Conservation (phyloP, 2,329 filamentous ascomycete species). For the Graphilbum ipis-grandicollis region DNA sequence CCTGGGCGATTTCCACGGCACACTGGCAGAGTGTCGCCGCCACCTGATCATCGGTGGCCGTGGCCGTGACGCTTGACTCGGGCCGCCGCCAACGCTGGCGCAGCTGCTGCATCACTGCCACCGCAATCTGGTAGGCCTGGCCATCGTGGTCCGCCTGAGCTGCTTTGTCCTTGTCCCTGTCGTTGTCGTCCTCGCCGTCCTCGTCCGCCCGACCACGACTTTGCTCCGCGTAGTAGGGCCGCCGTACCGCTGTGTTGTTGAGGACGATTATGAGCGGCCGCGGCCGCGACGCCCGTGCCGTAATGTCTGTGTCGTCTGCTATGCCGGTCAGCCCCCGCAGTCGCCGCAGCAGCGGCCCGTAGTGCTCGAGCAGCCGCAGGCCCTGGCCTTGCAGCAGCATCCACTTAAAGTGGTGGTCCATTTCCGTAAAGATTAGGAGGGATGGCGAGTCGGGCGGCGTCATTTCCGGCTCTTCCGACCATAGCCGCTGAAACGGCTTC, state of each 20-base stretch:
- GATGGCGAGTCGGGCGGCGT: constrained; percentile 2
- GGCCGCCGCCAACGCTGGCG: neutral
- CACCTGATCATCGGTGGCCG: neutral
- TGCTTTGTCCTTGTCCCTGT: neutral
- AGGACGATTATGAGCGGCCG: constrained; percentile 6
- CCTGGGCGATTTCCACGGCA: constrained; percentile 1
- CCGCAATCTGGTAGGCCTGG: neutral
- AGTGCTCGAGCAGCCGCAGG: constrained; percentile 6
- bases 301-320: too few relatives aligned
- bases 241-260: constrained; percentile 4
- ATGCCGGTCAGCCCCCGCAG: constrained; percentile 2
- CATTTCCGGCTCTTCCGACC: constrained; percentile 2
- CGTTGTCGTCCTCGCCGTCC: neutral
- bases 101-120: neutral
- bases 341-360: constrained; percentile 8
- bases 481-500: constrained; percentile 5
- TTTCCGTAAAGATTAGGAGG: too few relatives aligned
- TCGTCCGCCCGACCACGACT: too few relatives aligned
- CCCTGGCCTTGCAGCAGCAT: constrained; percentile 7
- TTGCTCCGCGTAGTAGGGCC: too few relatives aligned
- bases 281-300: neutral
- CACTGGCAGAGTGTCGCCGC: constrained; percentile 3
- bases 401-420: constrained; percentile 10
- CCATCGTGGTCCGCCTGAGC: neutral
- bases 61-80: neutral